Conservation (phyloP, 75 land plant genomes). For the Cryptomeria japonica region DNA sequence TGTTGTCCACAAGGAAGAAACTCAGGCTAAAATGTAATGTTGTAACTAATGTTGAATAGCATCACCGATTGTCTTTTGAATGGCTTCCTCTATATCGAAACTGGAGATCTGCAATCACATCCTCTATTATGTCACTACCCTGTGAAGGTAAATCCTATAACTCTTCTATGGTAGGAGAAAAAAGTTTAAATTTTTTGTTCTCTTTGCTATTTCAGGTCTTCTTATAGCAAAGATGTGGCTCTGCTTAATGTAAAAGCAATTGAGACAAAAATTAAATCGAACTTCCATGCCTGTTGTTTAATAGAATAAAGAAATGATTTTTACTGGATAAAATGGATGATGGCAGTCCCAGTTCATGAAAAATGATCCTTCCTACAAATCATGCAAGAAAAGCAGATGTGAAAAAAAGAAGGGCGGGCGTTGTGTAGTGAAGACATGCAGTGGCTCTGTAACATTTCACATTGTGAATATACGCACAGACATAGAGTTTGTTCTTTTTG, state of each 20-base stretch:
- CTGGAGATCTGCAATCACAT: conserved; percentile 55
- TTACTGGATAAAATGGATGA: not conserved
- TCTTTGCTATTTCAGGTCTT: no score
- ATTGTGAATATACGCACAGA: conserved; percentile 83
- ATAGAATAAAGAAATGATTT: not conserved
- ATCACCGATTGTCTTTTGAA: conserved; percentile 36
- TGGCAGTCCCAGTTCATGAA: conserved; percentile 65
- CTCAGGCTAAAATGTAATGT: not conserved
- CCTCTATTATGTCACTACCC: conserved; percentile 91
- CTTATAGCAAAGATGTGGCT: no score
- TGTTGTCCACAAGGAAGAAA: not conserved
- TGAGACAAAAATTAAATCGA: no score
- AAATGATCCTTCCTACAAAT: conserved; percentile 62
- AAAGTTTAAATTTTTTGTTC: no score
- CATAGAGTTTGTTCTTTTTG: conserved; percentile 66
- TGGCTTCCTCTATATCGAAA: conserved; percentile 36
- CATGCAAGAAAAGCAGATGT: conserved; percentile 54
- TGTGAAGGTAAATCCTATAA: conserved; percentile 57
- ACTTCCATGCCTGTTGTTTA: no score
- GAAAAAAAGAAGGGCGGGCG: conserved; percentile 10
- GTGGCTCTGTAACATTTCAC: conserved; percentile 67
- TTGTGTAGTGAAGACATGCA: conserved; percentile 51
- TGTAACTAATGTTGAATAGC: conserved; percentile 25
- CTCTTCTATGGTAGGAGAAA: not conserved
- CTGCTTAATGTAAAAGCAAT: no score